Base-by-base conservation (phyloP, 2,329 filamentous ascomycete genomes). In the Lachnellula subtilissima region DNA sequence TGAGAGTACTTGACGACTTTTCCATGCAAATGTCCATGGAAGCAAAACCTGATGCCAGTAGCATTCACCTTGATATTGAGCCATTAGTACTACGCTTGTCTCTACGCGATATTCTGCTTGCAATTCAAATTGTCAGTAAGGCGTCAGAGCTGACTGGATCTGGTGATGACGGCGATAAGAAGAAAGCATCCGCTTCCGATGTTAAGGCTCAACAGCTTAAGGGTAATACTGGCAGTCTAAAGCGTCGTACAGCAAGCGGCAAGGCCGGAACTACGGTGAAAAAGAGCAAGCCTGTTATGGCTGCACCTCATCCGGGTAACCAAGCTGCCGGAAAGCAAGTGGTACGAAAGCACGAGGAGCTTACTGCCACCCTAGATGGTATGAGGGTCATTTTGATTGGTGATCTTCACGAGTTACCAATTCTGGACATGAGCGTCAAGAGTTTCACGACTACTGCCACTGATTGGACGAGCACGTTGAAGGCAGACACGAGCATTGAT, bases 1-100 rank as follows among this genome's bases (percentile, higher is more conserved):
- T 99, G 48, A 86, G 94, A 17, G 96, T 99, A 59, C 83, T 99
- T 35, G 95, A 99, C 69, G 92, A 99, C 72, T 99, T 99, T 70
- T 96, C 91, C 2, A 78, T 97, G 9, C 89, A 94, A 61, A 79
- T 96, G 65, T 94, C 90, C 2, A 84, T 99, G 77, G 93, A 99
- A 67, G 83, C 83, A 0, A 74, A 77, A 50, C 69, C 75, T 0
- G 85, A 84, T 62, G 66, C 86, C 37, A 94, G 86, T 3, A 94
- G 83, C 62, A 93, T 99, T 52, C 85, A 90, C 63, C 81, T 96
- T 14, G 89, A 96, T 39, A 79, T 99, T 48, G 93, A 99, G 67
- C 94, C 95, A 2, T 79, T 99, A 25, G 89, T 99, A 48, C 78
- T 99, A 9, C 84, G 94, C 2, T 75, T 99, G 25, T 97, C 94